A percentile compares a stretch with the other conserved stretches of the same genome.
These are phyloP conservation scores for Aspergillus biplanus DNA, from an alignment of 495 filamentous ascomycete genomes.

Conservation along the genomic window DNA sequence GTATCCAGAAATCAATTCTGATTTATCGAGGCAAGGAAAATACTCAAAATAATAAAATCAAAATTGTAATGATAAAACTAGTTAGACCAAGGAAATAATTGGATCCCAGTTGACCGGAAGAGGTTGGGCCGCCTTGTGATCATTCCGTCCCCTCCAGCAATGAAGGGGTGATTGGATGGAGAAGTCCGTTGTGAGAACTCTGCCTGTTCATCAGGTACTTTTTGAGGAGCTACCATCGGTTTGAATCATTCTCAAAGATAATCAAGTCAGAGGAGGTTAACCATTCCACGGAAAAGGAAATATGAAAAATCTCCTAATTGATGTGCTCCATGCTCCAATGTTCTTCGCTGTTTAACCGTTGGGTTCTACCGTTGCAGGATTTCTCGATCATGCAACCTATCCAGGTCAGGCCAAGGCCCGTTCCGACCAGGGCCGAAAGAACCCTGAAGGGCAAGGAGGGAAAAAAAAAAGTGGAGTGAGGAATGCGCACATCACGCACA, in stretches of 20 bases:
- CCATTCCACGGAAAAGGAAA: too few relatives aligned
- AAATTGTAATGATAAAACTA: not conserved
- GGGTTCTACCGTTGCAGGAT: not conserved
- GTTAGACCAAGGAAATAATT: constrained; percentile 17
- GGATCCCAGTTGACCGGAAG: constrained; percentile 19
- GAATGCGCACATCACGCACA: constrained; percentile 18
- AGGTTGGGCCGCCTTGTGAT: constrained; percentile 20
- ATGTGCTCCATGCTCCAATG: too few relatives aligned
- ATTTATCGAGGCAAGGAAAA: not conserved
- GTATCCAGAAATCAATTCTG: not conserved
- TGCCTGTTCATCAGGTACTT: too few relatives aligned
- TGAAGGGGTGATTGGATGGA: constrained; percentile 19
- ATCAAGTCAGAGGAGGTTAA: too few relatives aligned
- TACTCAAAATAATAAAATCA: not conserved
- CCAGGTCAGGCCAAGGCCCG: constrained; percentile 11
- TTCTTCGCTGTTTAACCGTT: not conserved
- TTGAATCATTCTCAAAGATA: too few relatives aligned
- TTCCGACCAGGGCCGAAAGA: constrained; percentile 12
- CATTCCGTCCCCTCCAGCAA: constrained; percentile 19
- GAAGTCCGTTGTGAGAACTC: too few relatives aligned
- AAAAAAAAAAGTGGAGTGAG: constrained; percentile 4
- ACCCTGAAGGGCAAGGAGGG: not conserved
- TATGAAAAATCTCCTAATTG: too few relatives aligned
- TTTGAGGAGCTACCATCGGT: not conserved
- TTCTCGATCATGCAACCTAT: not conserved